These are phyloP conservation scores for Arabidopsis hybrid DNA, from an alignment of 441 rosid species.

Conservation along the genomic window DNA sequence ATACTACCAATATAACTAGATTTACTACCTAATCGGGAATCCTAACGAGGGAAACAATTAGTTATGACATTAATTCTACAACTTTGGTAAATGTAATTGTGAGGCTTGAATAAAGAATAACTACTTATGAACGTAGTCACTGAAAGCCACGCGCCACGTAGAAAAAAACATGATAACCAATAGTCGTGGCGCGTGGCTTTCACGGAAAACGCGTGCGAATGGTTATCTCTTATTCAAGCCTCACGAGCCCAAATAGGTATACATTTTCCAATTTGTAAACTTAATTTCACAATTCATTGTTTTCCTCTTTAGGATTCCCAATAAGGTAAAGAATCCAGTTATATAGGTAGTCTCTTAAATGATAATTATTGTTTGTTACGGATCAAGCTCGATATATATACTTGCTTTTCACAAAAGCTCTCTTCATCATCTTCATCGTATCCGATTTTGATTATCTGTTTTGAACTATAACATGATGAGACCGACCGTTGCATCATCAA, in stretches of 20 bases:
- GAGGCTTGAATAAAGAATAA: neutral
- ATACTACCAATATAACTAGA: neutral
- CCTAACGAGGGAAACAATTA: neutral
- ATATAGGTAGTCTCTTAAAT: neutral
- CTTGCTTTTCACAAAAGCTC: neutral
- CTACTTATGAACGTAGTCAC: neutral
- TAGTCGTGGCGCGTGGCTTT: neutral
- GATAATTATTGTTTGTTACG: neutral
- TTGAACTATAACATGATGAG: too few species aligned
- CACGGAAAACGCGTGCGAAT: neutral
- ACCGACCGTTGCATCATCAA: too few species aligned
- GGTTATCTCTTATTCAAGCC: neutral
- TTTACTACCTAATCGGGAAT: neutral
- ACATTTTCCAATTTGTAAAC: neutral
- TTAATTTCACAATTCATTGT: neutral
- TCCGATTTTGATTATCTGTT: too few species aligned
- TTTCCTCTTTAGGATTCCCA: neutral
- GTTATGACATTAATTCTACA: neutral
- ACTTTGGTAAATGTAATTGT: neutral
- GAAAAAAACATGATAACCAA: too few species aligned
- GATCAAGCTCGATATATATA: too few species aligned
- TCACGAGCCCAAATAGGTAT: neutral
- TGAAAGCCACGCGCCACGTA: neutral
- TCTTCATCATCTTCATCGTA: too few species aligned
- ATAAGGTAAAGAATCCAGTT: neutral